Percentiles rank a stretch among this genome's conserved stretches.
phyloP scores from a whole-genome alignment of 2,329 filamentous ascomycete genomes.

The Clonostachys chloroleuca region DNA sequence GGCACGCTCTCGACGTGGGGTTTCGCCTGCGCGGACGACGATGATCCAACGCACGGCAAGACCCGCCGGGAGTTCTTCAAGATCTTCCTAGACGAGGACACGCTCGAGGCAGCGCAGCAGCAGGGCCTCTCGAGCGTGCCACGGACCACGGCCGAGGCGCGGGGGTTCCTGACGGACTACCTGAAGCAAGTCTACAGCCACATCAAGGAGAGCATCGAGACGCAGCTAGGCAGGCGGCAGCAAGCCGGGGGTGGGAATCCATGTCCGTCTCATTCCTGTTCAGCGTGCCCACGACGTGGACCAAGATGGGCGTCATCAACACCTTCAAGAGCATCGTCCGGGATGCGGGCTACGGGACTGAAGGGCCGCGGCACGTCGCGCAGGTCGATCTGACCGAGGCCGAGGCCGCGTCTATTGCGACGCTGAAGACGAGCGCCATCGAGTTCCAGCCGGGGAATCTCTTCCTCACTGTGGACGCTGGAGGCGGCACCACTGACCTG shows the following conservation, averaged over 20 bases:
- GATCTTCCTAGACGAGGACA: slow-evolving; percentile 44
- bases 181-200: slow-evolving; percentile 42
- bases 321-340: slow-evolving; percentile 40
- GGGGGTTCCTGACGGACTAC: slow-evolving; percentile 43
- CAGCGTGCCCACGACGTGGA: slow-evolving; percentile 54
- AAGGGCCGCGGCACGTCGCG: slow-evolving; percentile 28
- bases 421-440: slow-evolving; percentile 34
- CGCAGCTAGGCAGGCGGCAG: slow-evolving; percentile 24
- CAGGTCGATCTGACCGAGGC: slow-evolving; percentile 41
- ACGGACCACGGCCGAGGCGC: slow-evolving; percentile 30
- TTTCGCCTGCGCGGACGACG: slow-evolving; percentile 43
- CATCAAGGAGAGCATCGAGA: slow-evolving; percentile 37
- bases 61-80: slow-evolving; percentile 47
- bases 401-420: slow-evolving; percentile 41
- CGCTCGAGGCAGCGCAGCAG: slow-evolving; percentile 32
- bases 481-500: slow-evolving; percentile 40
- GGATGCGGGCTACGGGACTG: slow-evolving; percentile 42
- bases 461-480: slow-evolving; percentile 38
- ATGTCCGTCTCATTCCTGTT: slow-evolving; percentile 49
- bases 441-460: slow-evolving; percentile 28
- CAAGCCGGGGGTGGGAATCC: slow-evolving; percentile 32
- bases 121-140: slow-evolving; percentile 38
- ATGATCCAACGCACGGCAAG: slow-evolving; percentile 25
- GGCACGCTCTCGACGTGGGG: slow-evolving; percentile 44
- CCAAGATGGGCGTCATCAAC: slow-evolving; percentile 41